Base-by-base conservation (phyloP, 805 yeast species). In the Kurtzmaniella fragi region DNA sequence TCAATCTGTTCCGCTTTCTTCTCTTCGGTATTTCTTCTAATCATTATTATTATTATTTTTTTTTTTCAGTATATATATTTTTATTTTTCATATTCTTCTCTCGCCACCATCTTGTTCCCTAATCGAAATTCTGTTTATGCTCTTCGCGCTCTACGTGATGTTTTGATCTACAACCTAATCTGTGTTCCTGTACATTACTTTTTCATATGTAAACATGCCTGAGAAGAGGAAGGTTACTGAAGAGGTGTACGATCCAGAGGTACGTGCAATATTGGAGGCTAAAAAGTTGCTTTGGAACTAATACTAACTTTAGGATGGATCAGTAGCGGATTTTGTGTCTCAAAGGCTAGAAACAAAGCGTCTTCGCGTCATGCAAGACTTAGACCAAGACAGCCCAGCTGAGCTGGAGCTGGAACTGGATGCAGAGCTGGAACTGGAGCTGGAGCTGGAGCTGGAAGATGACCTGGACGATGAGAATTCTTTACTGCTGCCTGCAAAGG, bases 401-500 rank as follows among this genome's bases (percentile, higher is more conserved):
- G 47, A 39, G 2, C 34, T 42, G 17, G 45, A 38, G 16, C 30
- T 17, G 14, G 39, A 11, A 20, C 26, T n/a, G 39, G 33, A 11
- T 6, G 5, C 5, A 29, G 26, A 20, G 38, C 25, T 5, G 42
- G 35, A 1, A 17, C 32, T 5, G 47, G 42, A 3, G 15, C 38
- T 12, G 47, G 36, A 10, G 27, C 31, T n/a, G 44, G 52, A 46
- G 2, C 42, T 36, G 8, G 40, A 35, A 3, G 49, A 50, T n/a
- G 55, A 50, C 2, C 47, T 45, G 3, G 59, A 52, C 10, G 41
- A 38, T 3, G 46, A 38, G 2, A 45, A 35, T 5, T 38, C 35
- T 16, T 51, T 48, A 34, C 37, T 37, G 33, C 32, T 42, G 7
- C 57, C 57, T 1, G 59, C 78, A 0, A 52, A 54, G 23, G 78